These are phyloP conservation scores for Voacanga thouarsii DNA, from an alignment of 257 asterid species.

Conservation along the genomic window DNA sequence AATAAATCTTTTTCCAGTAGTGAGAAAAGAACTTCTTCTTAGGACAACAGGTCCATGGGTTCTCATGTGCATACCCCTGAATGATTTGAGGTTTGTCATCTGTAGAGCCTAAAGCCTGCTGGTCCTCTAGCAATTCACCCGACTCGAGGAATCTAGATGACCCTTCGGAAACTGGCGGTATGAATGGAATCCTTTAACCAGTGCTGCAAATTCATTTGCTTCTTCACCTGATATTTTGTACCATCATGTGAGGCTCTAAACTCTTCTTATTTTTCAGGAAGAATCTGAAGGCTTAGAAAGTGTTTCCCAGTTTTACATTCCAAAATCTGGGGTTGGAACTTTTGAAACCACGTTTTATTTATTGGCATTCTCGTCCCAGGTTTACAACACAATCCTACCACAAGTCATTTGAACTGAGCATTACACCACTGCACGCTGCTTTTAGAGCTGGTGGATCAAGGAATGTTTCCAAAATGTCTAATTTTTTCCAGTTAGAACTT, in stretches of 20 bases:
- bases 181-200: background rate
- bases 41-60: conserved; percentile 56
- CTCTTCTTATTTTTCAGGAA: background rate
- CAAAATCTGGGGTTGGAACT: background rate
- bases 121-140: background rate
- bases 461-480: too few species aligned
- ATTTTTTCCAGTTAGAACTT: too few species aligned
- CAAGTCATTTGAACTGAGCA: too few species aligned
- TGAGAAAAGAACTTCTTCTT: conserved; percentile 67
- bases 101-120: background rate
- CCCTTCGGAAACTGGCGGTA: background rate
- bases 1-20: too few species aligned
- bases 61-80: conserved; percentile 49
- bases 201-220: background rate
- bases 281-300: background rate
- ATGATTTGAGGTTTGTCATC: conserved; percentile 6
- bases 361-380: too few species aligned
- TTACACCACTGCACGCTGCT: too few species aligned
- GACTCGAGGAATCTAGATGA: background rate
- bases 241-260: background rate
- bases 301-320: background rate
- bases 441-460: too few species aligned
- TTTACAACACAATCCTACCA: too few species aligned
- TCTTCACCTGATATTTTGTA: background rate
- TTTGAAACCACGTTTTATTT: too few species aligned